Percentiles rank a stretch among this genome's conserved stretches.
phyloP scores from a whole-genome alignment of 2,329 filamentous ascomycete species.

The Calonectria hongkongensis region DNA sequence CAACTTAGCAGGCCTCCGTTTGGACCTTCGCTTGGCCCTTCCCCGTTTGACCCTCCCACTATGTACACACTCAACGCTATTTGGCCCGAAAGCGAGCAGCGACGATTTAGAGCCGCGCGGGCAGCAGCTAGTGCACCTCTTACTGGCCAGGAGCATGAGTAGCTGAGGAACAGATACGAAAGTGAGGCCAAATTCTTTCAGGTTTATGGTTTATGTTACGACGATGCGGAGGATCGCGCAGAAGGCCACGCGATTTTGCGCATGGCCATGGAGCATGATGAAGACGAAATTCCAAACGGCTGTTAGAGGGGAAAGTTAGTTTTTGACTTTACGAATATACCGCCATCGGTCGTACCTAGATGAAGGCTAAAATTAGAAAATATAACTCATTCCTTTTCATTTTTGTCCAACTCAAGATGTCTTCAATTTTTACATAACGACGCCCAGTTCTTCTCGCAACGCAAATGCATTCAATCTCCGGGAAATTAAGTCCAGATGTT shows the following conservation, averaged over 20 bases:
- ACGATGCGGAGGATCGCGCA: slow-evolving; percentile 21
- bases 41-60: not conserved
- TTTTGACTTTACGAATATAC: too few relatives aligned
- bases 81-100: slow-evolving; percentile 19
- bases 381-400: too few relatives aligned
- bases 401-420: too few relatives aligned
- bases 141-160: not conserved
- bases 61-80: not conserved
- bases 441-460: too few relatives aligned
- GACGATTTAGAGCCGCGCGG: not conserved
- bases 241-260: slow-evolving; percentile 15
- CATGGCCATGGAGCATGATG: not conserved
- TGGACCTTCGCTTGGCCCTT: slow-evolving; percentile 23
- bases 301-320: not conserved
- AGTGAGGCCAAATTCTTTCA: slow-evolving; percentile 18
- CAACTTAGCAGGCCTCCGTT: slow-evolving; percentile 24
- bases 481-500: not conserved
- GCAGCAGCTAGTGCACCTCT: not conserved
- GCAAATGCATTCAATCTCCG: too few relatives aligned
- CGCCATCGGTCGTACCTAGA: too few relatives aligned
- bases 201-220: slow-evolving; percentile 5
- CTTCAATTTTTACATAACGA: too few relatives aligned
- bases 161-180: slow-evolving; percentile 6
- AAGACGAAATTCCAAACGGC: too few relatives aligned
- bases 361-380: too few relatives aligned